Conservation (phyloP, 352 stramenopile species). For the Phytophthora rubi region DNA sequence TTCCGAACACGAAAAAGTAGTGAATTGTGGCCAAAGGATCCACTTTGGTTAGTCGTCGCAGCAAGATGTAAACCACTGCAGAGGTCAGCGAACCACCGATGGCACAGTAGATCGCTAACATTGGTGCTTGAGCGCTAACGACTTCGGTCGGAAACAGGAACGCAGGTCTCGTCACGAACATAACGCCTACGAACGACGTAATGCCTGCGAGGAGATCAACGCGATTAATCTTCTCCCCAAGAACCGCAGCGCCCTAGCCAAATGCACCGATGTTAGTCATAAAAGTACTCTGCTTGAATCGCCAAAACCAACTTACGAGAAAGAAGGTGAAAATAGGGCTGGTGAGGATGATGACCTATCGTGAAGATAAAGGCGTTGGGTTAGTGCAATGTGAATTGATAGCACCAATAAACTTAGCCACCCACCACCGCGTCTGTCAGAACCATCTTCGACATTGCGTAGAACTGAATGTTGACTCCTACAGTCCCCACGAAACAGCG, state of each 20-base stretch:
- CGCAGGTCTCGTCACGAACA: conserved; percentile 62
- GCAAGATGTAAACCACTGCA: conserved; percentile 46
- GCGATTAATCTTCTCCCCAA: conserved; percentile 54
- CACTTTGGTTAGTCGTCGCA: conserved; percentile 44
- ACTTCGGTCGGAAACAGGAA: conserved; percentile 51
- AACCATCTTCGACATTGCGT: conserved; percentile 75
- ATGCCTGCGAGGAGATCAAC: conserved; percentile 50
- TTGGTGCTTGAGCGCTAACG: conserved; percentile 18
- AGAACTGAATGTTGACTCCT: conserved; percentile 61
- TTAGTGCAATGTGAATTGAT: not conserved
- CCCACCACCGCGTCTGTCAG: conserved; percentile 63
- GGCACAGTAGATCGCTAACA: conserved; percentile 42
- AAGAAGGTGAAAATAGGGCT: conserved; percentile 70
- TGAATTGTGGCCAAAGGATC: conserved; percentile 46
- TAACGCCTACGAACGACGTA: conserved; percentile 57
- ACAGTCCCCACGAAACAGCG: conserved; percentile 62
- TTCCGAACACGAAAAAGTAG: conserved; percentile 54
- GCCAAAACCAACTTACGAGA: conserved; percentile 33
- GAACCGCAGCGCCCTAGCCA: conserved; percentile 46
- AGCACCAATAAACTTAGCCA: not conserved
- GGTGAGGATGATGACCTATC: conserved; percentile 47
- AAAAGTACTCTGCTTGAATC: not conserved
- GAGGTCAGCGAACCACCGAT: conserved; percentile 39
- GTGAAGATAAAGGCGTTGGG: not conserved
- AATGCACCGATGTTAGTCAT: not conserved